Conservation (phyloP, 148 eudicot species). For the Chenopodium formosanum region DNA sequence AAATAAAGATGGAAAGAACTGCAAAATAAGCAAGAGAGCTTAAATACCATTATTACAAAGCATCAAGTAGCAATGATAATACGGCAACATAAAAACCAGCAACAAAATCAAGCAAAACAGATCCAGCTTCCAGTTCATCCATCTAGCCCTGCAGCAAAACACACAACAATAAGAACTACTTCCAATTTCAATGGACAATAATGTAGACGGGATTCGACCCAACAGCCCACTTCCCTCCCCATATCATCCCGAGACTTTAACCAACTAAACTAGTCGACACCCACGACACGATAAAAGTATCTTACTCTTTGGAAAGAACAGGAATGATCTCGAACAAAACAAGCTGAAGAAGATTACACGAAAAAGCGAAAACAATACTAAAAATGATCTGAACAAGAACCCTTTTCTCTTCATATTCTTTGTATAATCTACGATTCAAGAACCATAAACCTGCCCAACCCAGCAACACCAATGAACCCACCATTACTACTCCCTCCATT, state of each 20-base stretch:
- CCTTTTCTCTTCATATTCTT: constrained; percentile 95
- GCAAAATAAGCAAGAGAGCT: neutral
- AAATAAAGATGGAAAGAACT: no score
- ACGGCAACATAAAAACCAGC: constrained; percentile 91
- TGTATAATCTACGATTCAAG: constrained; percentile 75
- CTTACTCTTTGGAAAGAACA: constrained; percentile 84
- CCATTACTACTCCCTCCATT: constrained; percentile 67
- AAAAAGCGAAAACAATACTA: constrained; percentile 88
- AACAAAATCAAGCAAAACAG: constrained; percentile 85
- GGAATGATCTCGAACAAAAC: constrained; percentile 94
- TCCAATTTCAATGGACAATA: neutral
- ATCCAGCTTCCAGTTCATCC: constrained; percentile 98
- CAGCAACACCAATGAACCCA: constrained; percentile 61
- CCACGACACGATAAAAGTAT: neutral
- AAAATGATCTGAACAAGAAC: constrained; percentile 92
- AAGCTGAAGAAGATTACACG: constrained; percentile 92
- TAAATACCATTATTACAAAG: constrained; percentile 71
- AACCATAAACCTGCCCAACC: constrained; percentile 98
- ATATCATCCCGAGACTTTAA: no score
- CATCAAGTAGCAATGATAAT: constrained; percentile 97
- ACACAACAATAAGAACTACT: neutral
- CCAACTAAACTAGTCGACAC: neutral
- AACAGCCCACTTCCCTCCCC: neutral
- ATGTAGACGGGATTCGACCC: neutral
- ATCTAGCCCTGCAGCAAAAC: constrained; percentile 68